phyloP scores from a whole-genome alignment of 177 flowering plant species.

The Tripterygium wilfordii region DNA sequence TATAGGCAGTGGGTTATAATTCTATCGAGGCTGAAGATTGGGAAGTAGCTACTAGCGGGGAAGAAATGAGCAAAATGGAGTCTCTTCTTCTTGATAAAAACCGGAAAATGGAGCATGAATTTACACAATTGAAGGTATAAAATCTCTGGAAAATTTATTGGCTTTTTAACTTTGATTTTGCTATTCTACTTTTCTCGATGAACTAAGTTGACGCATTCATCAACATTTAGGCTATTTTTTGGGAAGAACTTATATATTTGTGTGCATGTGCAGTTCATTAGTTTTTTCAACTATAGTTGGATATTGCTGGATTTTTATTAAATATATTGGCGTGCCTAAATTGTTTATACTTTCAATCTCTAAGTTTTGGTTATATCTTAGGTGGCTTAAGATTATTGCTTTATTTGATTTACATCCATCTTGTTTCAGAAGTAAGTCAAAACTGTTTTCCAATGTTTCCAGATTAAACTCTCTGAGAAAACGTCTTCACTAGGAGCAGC shows the following conservation, averaged over 20 bases:
- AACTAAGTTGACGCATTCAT: too few relatives aligned
- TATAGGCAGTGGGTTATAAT: slow-evolving; percentile 97
- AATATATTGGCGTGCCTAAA: too few relatives aligned
- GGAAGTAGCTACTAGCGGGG: slow-evolving; percentile 95
- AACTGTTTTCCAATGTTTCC: slow-evolving; percentile 11
- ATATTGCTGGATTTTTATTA: too few relatives aligned
- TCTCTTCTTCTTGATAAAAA: slow-evolving; percentile 95
- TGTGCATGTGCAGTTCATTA: too few relatives aligned
- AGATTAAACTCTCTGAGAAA: slow-evolving; percentile 92
- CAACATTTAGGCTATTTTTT: too few relatives aligned
- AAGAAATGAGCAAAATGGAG: slow-evolving; percentile 98
- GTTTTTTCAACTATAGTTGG: too few relatives aligned
- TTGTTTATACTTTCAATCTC: too few relatives aligned
- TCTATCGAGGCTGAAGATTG: slow-evolving; percentile 99
- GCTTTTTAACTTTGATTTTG: background rate
- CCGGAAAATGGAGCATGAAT: slow-evolving; percentile 93
- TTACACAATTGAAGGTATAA: slow-evolving; percentile 89
- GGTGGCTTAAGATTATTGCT: background rate
- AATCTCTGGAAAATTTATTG: background rate
- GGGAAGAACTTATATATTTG: too few relatives aligned
- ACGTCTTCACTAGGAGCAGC: slow-evolving; percentile 65
- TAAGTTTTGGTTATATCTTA: too few relatives aligned
- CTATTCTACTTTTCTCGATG: too few relatives aligned
- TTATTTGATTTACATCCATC: background rate
- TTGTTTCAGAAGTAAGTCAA: background rate